A percentile compares a stretch with the other conserved stretches of the same genome.
Evolutionary conservation across 2,329 filamentous ascomycete genomes (phyloP).

Genomic region (Cytospora paraplurivora): DNA sequence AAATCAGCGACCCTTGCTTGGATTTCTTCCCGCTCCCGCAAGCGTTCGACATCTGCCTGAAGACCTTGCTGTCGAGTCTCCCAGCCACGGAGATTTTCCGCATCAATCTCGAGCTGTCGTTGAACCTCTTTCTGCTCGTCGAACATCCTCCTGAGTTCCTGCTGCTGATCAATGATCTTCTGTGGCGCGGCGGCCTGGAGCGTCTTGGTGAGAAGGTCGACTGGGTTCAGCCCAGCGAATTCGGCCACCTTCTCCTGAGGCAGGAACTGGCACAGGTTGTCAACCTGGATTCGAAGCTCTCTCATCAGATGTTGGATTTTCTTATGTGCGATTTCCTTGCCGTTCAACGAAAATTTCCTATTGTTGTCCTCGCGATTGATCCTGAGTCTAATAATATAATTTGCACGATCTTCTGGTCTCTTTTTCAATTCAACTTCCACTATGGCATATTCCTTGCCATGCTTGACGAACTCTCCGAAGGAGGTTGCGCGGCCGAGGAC

Average conservation of each 20-base stretch:
- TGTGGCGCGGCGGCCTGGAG: slow-evolving; percentile 83
- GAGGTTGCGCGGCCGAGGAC: slow-evolving; percentile 84
- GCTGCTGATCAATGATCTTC: slow-evolving; percentile 79
- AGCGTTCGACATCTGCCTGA: slow-evolving; percentile 79
- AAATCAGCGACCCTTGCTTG: slow-evolving; percentile 66
- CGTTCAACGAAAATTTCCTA: slow-evolving; percentile 77
- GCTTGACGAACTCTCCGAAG: slow-evolving; percentile 89
- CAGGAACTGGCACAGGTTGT: slow-evolving; percentile 96
- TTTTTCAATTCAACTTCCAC: slow-evolving; percentile 91
- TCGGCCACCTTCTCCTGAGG: slow-evolving; percentile 95
- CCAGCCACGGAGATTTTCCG: slow-evolving; percentile 65
- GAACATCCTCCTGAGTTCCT: slow-evolving; percentile 70
- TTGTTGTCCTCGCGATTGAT: slow-evolving; percentile 84
- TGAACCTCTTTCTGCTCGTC: slow-evolving; percentile 67
- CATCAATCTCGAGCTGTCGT: slow-evolving; percentile 57
- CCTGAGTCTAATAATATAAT: slow-evolving; percentile 72
- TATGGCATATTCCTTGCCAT: slow-evolving; percentile 73
- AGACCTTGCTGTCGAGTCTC: slow-evolving; percentile 74
- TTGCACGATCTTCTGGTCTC: slow-evolving; percentile 58
- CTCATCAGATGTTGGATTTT: slow-evolving; percentile 68
- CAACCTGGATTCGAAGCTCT: slow-evolving; percentile 85
- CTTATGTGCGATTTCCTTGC: slow-evolving; percentile 61
- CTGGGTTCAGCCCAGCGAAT: slow-evolving; percentile 80
- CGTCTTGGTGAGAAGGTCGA: slow-evolving; percentile 82
- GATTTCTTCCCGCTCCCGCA: slow-evolving; percentile 73